phyloP scores from a whole-genome alignment of 495 filamentous ascomycete genomes.

The Aspergillus egyptiacus region DNA sequence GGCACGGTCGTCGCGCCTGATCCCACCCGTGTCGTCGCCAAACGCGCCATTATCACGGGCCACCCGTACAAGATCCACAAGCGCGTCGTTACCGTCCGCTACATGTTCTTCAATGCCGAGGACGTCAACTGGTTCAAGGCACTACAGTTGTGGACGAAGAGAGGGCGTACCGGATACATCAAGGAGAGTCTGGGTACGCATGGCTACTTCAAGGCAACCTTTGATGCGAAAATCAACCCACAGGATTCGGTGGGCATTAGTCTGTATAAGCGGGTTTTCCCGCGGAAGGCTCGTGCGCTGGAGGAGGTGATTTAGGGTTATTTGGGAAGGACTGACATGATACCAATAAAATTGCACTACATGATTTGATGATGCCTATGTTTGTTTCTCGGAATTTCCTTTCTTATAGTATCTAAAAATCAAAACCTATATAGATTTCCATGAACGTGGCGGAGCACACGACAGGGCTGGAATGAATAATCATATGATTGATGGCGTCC shows the following conservation, averaged over 20 bases:
- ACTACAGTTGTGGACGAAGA: conserved; percentile 85
- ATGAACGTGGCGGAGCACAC: no score
- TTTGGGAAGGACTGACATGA: no score
- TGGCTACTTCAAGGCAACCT: conserved; percentile 98
- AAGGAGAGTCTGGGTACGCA: conserved; percentile 94
- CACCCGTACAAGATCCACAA: conserved; percentile 99
- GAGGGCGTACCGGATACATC: conserved; percentile 80
- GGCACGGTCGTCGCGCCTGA: conserved; percentile 80
- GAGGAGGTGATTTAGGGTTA: conserved; percentile 21
- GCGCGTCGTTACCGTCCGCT: conserved; percentile 88
- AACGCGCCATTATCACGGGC: conserved; percentile 88
- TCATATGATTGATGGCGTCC: no score
- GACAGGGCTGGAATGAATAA: no score
- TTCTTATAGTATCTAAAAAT: conserved; percentile 10
- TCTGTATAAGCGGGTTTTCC: conserved; percentile 91
- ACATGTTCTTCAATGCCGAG: conserved; percentile 98
- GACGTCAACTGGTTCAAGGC: conserved; percentile 97
- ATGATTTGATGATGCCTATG: no score
- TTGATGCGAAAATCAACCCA: conserved; percentile 91
- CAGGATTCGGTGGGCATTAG: conserved; percentile 89
- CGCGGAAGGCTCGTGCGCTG: conserved; percentile 57
- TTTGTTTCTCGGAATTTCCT: conserved; percentile 12
- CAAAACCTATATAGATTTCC: no score
- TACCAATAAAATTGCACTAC: no score
- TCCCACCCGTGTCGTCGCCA: conserved; percentile 76